Conservation (phyloP, 2,329 filamentous ascomycete species). For the Aspergillus sp. region DNA sequence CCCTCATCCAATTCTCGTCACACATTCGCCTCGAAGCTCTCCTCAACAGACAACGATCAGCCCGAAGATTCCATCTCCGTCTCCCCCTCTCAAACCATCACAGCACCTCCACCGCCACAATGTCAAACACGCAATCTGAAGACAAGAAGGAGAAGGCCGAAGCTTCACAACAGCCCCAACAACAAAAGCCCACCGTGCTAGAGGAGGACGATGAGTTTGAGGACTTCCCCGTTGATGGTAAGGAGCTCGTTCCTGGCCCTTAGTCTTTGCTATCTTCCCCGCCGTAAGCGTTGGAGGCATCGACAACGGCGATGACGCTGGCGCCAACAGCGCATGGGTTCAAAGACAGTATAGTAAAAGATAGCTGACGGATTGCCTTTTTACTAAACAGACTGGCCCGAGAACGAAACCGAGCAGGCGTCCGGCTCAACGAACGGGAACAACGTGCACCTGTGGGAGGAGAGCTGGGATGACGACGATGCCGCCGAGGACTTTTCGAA, state of each 20-base stretch:
- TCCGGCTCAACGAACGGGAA: conserved; percentile 55
- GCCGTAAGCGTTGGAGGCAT: not conserved
- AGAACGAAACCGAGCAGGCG: conserved; percentile 81
- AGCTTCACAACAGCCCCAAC: conserved; percentile 52
- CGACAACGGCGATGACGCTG: not conserved
- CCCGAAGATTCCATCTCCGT: not conserved
- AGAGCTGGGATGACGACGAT: conserved; percentile 99
- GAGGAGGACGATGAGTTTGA: conserved; percentile 99
- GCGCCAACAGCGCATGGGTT: not conserved
- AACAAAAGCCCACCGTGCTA: conserved; percentile 71
- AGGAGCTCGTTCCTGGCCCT: conserved; percentile 12
- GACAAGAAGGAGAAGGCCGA: conserved; percentile 41
- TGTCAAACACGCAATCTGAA: conserved; percentile 50
- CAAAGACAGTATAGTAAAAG: too few species aligned
- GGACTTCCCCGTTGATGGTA: conserved; percentile 96
- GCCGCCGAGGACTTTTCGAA: conserved; percentile 94
- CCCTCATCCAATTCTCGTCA: not conserved
- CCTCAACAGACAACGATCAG: too few species aligned
- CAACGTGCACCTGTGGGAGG: conserved; percentile 91
- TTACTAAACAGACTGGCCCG: conserved; percentile 74
- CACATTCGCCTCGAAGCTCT: not conserved
- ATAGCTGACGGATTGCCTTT: not conserved
- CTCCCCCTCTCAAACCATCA: conserved; percentile 5
- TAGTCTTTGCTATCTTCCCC: not conserved
- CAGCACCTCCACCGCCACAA: conserved; percentile 34